phyloP scores from a whole-genome alignment of 192 early-diverging fungal genomes.

The Coemansia sp. region DNA sequence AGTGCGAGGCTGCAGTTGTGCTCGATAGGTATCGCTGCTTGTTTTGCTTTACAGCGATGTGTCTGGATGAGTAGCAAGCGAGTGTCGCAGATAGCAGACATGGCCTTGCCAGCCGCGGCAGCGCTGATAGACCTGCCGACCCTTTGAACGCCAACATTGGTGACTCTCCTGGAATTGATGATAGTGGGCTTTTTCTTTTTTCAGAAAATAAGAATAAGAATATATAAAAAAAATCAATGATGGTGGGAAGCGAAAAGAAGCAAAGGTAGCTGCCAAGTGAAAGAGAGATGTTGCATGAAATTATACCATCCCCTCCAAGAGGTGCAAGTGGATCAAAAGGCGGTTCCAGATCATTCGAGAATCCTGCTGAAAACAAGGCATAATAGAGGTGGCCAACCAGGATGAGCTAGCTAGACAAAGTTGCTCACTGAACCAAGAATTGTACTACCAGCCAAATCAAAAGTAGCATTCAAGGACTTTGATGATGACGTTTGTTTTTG shows the following conservation, averaged over 20 bases:
- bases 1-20: neutral
- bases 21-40: neutral
- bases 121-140: neutral
- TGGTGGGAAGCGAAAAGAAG: neutral
- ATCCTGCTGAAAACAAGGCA: neutral
- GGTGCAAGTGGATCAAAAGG: too few relatives aligned
- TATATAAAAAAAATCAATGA: neutral
- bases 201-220: neutral
- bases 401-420: neutral
- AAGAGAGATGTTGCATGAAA: too few relatives aligned
- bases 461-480: too few relatives aligned
- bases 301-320: too few relatives aligned
- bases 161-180: neutral
- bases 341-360: neutral
- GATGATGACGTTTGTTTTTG: neutral
- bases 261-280: neutral
- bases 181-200: neutral
- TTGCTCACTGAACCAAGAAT: too few relatives aligned
- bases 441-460: too few relatives aligned
- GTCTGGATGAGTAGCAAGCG: neutral
- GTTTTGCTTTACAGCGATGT: neutral
- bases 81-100: neutral
- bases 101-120: neutral
- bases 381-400: too few relatives aligned
- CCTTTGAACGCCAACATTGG: constrained; percentile 5